Evolutionary conservation across 306 rosid species (phyloP), one percentile per base, ranked within the genome.

Genomic region (Cyclanthera cordifolia): DNA sequence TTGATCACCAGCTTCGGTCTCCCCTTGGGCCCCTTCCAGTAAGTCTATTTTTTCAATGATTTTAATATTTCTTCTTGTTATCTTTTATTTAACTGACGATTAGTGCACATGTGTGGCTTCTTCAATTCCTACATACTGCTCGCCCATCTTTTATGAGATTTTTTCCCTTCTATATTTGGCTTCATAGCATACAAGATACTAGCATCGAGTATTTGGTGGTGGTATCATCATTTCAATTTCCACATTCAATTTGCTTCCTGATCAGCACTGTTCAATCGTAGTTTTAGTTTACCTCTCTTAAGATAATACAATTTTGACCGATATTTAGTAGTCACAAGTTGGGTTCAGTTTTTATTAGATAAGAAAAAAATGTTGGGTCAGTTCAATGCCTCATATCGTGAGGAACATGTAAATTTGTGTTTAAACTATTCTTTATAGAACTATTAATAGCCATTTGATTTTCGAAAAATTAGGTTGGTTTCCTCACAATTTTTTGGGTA

Each of bases 11-110:
- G 53, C 34, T 94, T 94, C 67, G 97, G 99, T 82, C 79, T 94
- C 66, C 99, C 99, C 16, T 69, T 94, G 63, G 99, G 99, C 71
- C 99, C 99, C 57, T 86, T 90, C 84, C 94, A 78, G 97, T 94
- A 88, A 83, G 76, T 32, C 72, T 74, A 86, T 83, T 75, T 72
- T 80, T 78, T 74, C 43, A 37, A 37, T 11, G 52, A 14, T 64
- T 4, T 52, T 53, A 39, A 49, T 53, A 23, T 34, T 48, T 75
- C 78, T 74, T 73, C 66, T 72, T 64, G 15, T 54, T 67, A 23
- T 74, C 8, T 34, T 34, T 2, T 70, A 9, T 68, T 57, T 53
- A 27, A 27, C 58, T 28, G 17, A 43, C 11, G 20, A 43, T 27
- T 11, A n/a, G n/a, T n/a, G n/a, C n/a, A n/a, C 3, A 39, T 50